Base-by-base conservation (phyloP, 2,329 filamentous ascomycete genomes). In the Alternaria sp. region DNA sequence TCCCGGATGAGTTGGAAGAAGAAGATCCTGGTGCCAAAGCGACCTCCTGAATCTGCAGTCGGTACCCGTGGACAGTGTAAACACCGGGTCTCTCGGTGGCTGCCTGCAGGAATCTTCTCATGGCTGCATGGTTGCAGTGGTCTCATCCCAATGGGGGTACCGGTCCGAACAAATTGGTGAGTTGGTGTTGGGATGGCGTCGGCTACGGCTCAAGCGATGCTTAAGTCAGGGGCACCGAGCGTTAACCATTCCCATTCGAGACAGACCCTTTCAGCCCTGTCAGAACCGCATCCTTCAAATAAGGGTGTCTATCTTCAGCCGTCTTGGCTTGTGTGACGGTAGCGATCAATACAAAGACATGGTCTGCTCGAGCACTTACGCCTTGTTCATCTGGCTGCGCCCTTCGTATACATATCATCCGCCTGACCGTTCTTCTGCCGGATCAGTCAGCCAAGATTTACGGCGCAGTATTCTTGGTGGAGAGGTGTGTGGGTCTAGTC, bases 121-220 rank as follows among this genome's bases (percentile, higher is more conserved):
- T 60, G 40, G 53, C 43, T 28, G 61, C 50, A 60, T 56, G 32
- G 8, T 28, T 36, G n/a, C 53, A 36, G 45, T 59, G 56, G 59
- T 62, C 60, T 65, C 59, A 59, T 61, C 64, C 55, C n/a, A 43
- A 65, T 61, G 63, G 44, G 59, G 64, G 53, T 57, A 54, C 28
- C 47, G 57, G 51, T 54, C 61, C 51, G 62, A 55, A 51, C 23
- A 26, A 60, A 21, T 21, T 52, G 52, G 53, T 59, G 61, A 59
- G 23, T 47, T 62, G 50, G 59, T 57, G 55, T 61, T 44, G 50
- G 45, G 47, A 58, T 59, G 54, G 57, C 19, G 46, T 65, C 59
- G 61, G 57, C 51, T 61, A 62, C 30, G 43, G 59, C 17, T 25
- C 43, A 49, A 36, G 44, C 46, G 57, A 57, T 57, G 32, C 30